Evolutionary conservation across 2,329 filamentous ascomycete genomes (phyloP), one percentile per base, ranked within the genome.

Genomic region (Neospermospora avenae): DNA sequence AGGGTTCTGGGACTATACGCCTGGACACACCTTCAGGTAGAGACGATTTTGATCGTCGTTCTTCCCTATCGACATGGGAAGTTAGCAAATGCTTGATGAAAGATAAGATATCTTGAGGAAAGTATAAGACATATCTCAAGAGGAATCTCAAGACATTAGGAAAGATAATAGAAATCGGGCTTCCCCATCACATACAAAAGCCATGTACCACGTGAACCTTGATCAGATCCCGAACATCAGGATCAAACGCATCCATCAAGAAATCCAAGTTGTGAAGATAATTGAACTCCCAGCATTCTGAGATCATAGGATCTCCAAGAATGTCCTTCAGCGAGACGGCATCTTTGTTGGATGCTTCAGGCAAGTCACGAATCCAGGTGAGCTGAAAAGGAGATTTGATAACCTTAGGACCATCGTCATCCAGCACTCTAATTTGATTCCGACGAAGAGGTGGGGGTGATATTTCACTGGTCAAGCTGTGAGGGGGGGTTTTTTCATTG

Each of bases 121-220:
- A n/a, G n/a, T n/a, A n/a, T n/a, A n/a, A n/a, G n/a, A n/a, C n/a
- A n/a, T n/a, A n/a, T n/a, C n/a, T n/a, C n/a, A n/a, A n/a, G n/a
- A n/a, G n/a, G n/a, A n/a, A n/a, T n/a, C n/a, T n/a, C n/a, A n/a
- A n/a, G n/a, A n/a, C n/a, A n/a, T n/a, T n/a, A n/a, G n/a, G n/a
- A n/a, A n/a, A n/a, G n/a, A n/a, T n/a, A n/a, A n/a, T n/a, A n/a
- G n/a, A n/a, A n/a, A n/a, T n/a, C n/a, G n/a, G n/a, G n/a, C n/a
- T n/a, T n/a, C n/a, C n/a, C n/a, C n/a, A n/a, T n/a, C n/a, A n/a
- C n/a, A n/a, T n/a, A n/a, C 84, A 87, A 28, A 82, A 86, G 0
- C 84, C 84, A 76, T 87, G 84, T 10, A 87, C 74, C 22, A 87
- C 76, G 65, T 84, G 84, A 20, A 87, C 77, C 56, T 79, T 74